phyloP scores from a whole-genome alignment of 768 basidiomycete genomes.

The Trametes maxima region DNA sequence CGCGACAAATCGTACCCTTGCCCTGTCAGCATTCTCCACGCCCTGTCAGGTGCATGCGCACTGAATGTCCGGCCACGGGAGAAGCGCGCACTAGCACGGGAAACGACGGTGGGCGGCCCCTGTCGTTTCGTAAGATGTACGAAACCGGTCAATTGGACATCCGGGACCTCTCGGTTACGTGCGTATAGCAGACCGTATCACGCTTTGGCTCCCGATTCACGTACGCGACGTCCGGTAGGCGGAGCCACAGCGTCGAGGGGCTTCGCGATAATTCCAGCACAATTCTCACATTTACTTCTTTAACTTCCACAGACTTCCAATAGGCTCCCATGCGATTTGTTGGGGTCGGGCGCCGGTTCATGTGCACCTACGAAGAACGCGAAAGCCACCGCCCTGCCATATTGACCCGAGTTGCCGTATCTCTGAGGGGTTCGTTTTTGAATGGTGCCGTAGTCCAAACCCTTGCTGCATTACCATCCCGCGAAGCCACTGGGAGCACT shows the following conservation, averaged over 20 bases:
- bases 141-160: neutral
- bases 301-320: too few relatives aligned
- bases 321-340: too few relatives aligned
- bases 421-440: too few relatives aligned
- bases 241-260: neutral
- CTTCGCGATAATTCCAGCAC: too few relatives aligned
- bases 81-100: conserved; percentile 14
- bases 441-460: too few relatives aligned
- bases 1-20: neutral
- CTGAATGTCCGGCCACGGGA: conserved; percentile 1
- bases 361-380: too few relatives aligned
- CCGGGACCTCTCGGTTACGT: conserved; percentile 1
- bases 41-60: neutral
- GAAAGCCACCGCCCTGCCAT: too few relatives aligned
- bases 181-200: neutral
- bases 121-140: neutral
- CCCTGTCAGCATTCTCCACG: neutral
- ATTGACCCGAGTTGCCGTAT: too few relatives aligned
- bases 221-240: conserved; percentile 6
- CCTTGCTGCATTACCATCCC: too few relatives aligned
- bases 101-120: neutral
- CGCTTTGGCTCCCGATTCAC: conserved; percentile 13
- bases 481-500: neutral
- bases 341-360: too few relatives aligned
- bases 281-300: too few relatives aligned